A percentile compares a stretch with the other conserved stretches of the same genome.
Conservation (phyloP, 1,139 yeast genomes). For the Scheffersomyces quercinus region DNA sequence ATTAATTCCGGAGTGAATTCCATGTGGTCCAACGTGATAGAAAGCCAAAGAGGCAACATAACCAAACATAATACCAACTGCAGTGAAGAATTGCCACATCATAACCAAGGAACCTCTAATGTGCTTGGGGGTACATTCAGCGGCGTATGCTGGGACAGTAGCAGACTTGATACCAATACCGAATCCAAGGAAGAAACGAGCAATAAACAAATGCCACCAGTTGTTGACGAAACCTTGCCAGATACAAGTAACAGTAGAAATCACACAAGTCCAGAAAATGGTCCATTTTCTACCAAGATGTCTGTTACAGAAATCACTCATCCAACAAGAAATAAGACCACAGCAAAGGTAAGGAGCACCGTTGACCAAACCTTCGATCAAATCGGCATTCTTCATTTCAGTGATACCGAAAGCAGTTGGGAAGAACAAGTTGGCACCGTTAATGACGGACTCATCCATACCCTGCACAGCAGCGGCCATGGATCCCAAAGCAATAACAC, state of each 20-base stretch:
- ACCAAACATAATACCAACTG: conserved; percentile 83
- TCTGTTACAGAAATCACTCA: conserved; percentile 67
- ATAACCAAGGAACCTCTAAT: conserved; percentile 80
- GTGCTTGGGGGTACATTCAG: conserved; percentile 76
- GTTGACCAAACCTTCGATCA: conserved; percentile 75
- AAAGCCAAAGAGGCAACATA: conserved; percentile 69
- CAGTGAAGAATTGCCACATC: conserved; percentile 91
- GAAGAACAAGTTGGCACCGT: conserved; percentile 78
- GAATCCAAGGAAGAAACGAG: conserved; percentile 70
- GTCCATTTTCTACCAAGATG: conserved; percentile 72
- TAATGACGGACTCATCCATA: conserved; percentile 86
- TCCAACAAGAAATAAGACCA: conserved; percentile 69
- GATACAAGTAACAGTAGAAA: conserved; percentile 67
- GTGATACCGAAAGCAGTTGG: conserved; percentile 48
- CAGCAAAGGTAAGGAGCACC: conserved; percentile 83
- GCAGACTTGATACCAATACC: conserved; percentile 83
- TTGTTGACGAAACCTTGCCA: conserved; percentile 74
- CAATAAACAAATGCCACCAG: conserved; percentile 77
- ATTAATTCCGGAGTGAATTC: conserved; percentile 43
- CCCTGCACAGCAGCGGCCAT: conserved; percentile 94
- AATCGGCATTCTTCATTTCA: conserved; percentile 50
- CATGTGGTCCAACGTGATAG: conserved; percentile 28
- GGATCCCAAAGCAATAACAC: conserved; percentile 71
- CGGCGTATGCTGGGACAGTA: conserved; percentile 79
- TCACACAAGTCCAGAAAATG: conserved; percentile 64